Base-by-base conservation (phyloP, 345 rosid genomes). In the Noccaea bulbosa region DNA sequence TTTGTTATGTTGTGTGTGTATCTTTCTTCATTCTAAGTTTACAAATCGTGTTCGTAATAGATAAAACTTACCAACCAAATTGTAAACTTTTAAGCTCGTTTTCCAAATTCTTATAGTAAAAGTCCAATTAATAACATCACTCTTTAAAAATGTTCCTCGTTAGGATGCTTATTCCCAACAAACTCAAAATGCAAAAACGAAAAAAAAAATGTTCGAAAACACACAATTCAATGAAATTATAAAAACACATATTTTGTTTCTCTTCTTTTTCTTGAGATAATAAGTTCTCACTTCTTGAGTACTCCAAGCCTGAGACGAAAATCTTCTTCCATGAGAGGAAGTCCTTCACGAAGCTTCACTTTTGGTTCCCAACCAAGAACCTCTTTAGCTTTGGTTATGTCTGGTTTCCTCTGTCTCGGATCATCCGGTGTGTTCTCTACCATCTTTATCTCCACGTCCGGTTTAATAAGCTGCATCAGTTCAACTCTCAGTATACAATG, bases 391-490 rank as follows among this genome's bases (percentile, higher is more conserved):
- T 84, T 93, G 55, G 84, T 79, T 74, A 91, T 93, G 68, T 84
- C 88, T 1, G 97, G 98, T 79, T 91, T 93, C 75, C 98, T 86
- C 76, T 93, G 97, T 7, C 82, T 92, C 7, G 98, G 98, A 83
- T 93, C 98, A 72, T 93, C 96, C 0, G 97, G 98, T 46, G 97
- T 93, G 77, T 91, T 93, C 76, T 93, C 97, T 32, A 91, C 97
- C 82, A 33, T 67, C 33, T 46, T 45, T 62, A 93, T 88, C 79
- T 91, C 77, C 57, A 89, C 91, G 33, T 82, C 80, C 17, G 90
- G 91, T 68, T 91, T 89, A 20, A 93, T 89, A 11, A 91, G 88
- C 97, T 90, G 81, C 79, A 78, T 33, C 14, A 4, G 17, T 52
- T 54, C 40, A 37, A 2, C 5, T 37, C 33, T 41, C 67, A 9